phyloP scores from a whole-genome alignment of 164 flowering plant species.

The Tetrastigma voinierianum region DNA sequence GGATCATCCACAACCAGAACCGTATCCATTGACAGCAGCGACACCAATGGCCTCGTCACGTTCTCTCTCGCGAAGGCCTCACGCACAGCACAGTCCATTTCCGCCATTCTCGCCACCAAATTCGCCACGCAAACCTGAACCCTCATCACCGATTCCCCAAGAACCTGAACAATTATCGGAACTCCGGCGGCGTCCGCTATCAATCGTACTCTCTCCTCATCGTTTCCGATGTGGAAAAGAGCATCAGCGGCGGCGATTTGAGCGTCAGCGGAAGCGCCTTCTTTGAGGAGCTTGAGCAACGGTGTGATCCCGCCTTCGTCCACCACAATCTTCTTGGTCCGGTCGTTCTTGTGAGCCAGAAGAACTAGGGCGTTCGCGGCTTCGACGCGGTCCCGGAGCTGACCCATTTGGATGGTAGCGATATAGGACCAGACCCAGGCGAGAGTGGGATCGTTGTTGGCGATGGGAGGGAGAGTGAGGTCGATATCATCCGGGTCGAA shows the following conservation, averaged over 20 bases:
- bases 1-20: constrained; percentile 42
- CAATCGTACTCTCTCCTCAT: constrained; percentile 35
- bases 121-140: constrained; percentile 61
- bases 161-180: constrained; percentile 44
- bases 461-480: constrained; percentile 70
- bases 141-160: constrained; percentile 44
- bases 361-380: constrained; percentile 65
- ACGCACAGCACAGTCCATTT: constrained; percentile 31
- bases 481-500: constrained; percentile 36
- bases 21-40: constrained; percentile 43
- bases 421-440: constrained; percentile 79
- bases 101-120: constrained; percentile 66
- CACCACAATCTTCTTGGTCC: constrained; percentile 66
- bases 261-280: constrained; percentile 48
- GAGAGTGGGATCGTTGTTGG: constrained; percentile 72
- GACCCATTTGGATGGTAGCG: constrained; percentile 62
- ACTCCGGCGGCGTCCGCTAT: constrained; percentile 39
- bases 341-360: constrained; percentile 56
- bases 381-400: constrained; percentile 44
- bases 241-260: constrained; percentile 67
- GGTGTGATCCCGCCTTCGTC: constrained; percentile 78
- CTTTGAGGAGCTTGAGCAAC: constrained; percentile 58
- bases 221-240: constrained; percentile 40
- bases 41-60: constrained; percentile 56
- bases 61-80: constrained; percentile 74